Base-by-base conservation (phyloP, 73 alveolate species). In the Vitrella brassicaformis region DNA sequence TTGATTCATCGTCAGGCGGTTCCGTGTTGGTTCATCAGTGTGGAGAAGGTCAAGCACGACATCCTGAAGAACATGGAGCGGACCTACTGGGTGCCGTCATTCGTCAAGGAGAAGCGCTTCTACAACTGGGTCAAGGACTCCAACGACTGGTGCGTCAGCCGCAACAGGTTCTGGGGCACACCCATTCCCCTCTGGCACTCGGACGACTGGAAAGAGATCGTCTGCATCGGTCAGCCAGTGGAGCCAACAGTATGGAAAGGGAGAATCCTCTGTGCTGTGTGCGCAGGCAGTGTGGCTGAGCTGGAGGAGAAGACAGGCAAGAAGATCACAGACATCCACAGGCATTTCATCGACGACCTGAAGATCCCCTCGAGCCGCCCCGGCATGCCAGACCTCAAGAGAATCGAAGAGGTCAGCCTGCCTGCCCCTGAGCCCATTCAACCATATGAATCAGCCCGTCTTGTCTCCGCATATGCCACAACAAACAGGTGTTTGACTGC, bases 71-170 rank as follows among this genome's bases (percentile, higher is more conserved):
- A 93, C 81, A 97, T 96, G 91, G 81, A 89, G 78, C 80, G 92
- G 72, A 87, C 98, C 0, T 78, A 88, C 19, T 90, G 96, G 97
- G 96, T 91, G 71, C 99, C 99, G 1, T 83, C 93, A 72, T 88
- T 85, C 73, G 98, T 95, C 28, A 93, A 97, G 87, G 99, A 91
- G 78, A 96, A 93, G 81, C 88, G 99, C 80, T 97, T 97, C 93
- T 97, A 97, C 81, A 96, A 94, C 86, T 97, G 99, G 99, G 94
- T 97, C 29, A 91, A 91, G 8, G 97, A 96, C 88, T 99, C 99
- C 39, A 86, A 91, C 79, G 99, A 97, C 84, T 97, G 99, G 99
- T 97, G 99, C 86, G 91, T 97, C 89, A 91, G 98, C 64, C 89
- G 99, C 81, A 94, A 90, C 77, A 93, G 99, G 81, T 85, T 71